Base-by-base conservation (phyloP, 257 asterid genomes). In the Lycium barbarum region DNA sequence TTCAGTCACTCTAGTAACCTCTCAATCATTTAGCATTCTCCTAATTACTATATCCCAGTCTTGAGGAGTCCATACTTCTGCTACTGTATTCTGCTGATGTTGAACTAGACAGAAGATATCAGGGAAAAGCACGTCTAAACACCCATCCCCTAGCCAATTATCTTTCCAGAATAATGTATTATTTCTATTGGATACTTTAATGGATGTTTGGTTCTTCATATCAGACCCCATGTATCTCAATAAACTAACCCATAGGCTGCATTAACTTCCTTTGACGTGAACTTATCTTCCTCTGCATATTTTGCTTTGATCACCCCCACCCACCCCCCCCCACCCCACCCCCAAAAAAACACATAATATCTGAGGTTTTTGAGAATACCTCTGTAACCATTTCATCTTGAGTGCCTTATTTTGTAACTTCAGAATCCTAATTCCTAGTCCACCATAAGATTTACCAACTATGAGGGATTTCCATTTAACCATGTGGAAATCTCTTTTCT, bases 1-100 rank as follows among this genome's bases (percentile, higher is more conserved):
- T 18, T 71, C 79, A 71, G 79, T 47, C 79, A 71, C 33, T 40
- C 55, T 71, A 2, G 79, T n/a, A 13, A 72, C 18, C 57, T 71
- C 33, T 17, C 54, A 71, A 71, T 9, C 79, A 71, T 71, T 40
- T 43, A 71, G 33, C 13, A 4, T 9, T 40, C 35, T 71, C 12
- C 35, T 71, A 36, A 36, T 14, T 36, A 68, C 53, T 36, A 15
- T 38, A 14, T 4, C 14, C 18, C 26, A 36, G 18, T 15, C 79
- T 9, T 40, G 54, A 18, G 79, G 33, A 9, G 17, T 8, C 55
- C 40, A 63, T 4, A 36, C 49, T 36, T 68, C 6, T 13, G 51
- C 51, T 36, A 68, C 22, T 36, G 49, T 36, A 3, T 40, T 71
- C 13, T 40, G 54, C 9, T 40, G 17, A 18, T 71, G 15, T 40